phyloP scores from a whole-genome alignment of 371 early-diverging fungal species.

The Rhizopus arrhizus region DNA sequence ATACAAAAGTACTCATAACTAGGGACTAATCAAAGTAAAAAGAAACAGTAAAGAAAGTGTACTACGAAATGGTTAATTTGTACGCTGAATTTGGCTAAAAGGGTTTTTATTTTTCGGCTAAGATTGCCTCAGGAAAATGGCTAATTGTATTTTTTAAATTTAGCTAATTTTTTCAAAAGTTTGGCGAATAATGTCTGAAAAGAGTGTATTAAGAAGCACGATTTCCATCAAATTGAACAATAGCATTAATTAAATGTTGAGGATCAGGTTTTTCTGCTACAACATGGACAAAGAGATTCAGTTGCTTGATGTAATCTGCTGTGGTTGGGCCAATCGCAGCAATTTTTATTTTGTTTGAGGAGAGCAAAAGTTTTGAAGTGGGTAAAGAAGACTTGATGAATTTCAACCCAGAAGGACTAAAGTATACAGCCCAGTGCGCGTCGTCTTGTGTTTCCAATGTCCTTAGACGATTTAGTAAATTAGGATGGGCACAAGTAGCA shows the following conservation, averaged over 20 bases:
- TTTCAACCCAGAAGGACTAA: conserved; percentile 65
- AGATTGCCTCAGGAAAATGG: too few relatives aligned
- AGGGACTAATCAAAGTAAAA: too few relatives aligned
- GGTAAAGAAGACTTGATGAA: conserved; percentile 22
- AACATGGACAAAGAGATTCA: conserved; percentile 28
- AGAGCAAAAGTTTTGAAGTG: neutral
- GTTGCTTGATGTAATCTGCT: conserved; percentile 31
- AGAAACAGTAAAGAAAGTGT: too few relatives aligned
- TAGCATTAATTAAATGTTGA: conserved; percentile 32
- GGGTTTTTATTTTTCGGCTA: too few relatives aligned
- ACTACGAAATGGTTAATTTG: too few relatives aligned
- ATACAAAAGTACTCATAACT: too few relatives aligned
- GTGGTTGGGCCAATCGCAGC: conserved; percentile 65
- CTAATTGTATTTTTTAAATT: too few relatives aligned
- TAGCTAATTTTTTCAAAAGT: too few relatives aligned
- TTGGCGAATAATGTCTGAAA: too few relatives aligned
- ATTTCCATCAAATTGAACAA: conserved; percentile 21
- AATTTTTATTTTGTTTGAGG: conserved; percentile 16
- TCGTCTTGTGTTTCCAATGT: neutral
- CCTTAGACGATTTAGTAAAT: conserved; percentile 16
- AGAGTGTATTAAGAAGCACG: too few relatives aligned
- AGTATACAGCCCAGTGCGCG: conserved; percentile 54
- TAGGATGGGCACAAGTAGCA: conserved; percentile 39
- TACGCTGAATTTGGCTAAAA: too few relatives aligned
- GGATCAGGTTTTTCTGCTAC: conserved; percentile 51